Base-by-base conservation (phyloP, 257 asterid genomes). In the Nicotiana tabacum region DNA sequence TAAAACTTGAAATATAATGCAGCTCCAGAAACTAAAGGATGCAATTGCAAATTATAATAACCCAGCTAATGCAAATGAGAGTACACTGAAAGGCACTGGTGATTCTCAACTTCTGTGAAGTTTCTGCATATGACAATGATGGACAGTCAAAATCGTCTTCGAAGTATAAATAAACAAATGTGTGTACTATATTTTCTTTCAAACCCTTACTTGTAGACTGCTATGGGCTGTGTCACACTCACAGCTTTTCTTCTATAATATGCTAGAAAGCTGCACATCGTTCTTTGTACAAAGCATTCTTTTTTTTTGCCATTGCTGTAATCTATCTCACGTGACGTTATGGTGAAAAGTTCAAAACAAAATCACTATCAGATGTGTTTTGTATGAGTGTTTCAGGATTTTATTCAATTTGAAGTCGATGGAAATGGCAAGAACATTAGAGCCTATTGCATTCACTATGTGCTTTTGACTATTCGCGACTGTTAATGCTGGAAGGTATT, bases 21-120 rank as follows among this genome's bases (percentile, higher is more conserved):
- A 92, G 96, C 88, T 92, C 78, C 93, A 89, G 90, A 92, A 90
- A 84, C 53, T 92, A 66, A 92, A 80, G 88, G 93, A 92, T 83
- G 92, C 96, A 35, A 92, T 92, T 77, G 90, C 83, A 51, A 43
- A 68, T 18, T 88, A 90, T 62, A 89, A 90, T 62, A 89, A 86
- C 56, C 83, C 85, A 51, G 78, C 87, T 83, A 17, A 46, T 39
- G 82, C 70, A 15, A 80, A 66, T 10, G 83, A 66, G 79, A 76
- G 60, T 84, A 67, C 78, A 5, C 56, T 18, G 58, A 85, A 85
- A 37, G 81, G 69, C 81, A 84, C 58, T 32, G 89, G 83, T 69
- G 86, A 83, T 79, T 66, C 78, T 77, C 55, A 69, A 82, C 80
- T 79, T 76, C n/a, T 77, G 56, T 48, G 87, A 82, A 69, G 77